Conservation (phyloP, 768 basidiomycete species). For the Boletellus ananas region DNA sequence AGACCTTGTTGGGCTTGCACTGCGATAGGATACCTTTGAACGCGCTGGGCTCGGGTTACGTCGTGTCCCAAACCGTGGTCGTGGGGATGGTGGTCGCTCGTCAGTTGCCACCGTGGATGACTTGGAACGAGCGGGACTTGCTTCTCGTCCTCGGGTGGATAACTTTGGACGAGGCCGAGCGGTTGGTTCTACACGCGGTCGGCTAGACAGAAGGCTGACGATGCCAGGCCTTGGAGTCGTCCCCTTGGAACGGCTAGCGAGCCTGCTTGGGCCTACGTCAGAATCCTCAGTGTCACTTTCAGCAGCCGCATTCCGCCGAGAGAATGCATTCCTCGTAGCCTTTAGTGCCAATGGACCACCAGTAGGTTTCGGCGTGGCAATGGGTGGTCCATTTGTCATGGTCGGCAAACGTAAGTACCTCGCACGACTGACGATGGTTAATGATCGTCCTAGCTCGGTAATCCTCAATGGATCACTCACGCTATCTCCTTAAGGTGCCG, state of each 20-base stretch:
- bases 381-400: slow-evolving; percentile 38
- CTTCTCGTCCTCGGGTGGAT: slow-evolving; percentile 26
- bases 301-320: slow-evolving; percentile 24
- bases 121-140: slow-evolving; percentile 32
- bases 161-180: slow-evolving; percentile 26
- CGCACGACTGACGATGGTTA: slow-evolving; percentile 55
- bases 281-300: slow-evolving; percentile 34
- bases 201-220: slow-evolving; percentile 37
- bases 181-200: slow-evolving; percentile 24
- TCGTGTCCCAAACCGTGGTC: slow-evolving; percentile 35
- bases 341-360: slow-evolving; percentile 24
- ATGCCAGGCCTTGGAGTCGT: slow-evolving; percentile 31
- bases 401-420: slow-evolving; percentile 75
- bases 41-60: slow-evolving; percentile 39
- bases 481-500: slow-evolving; percentile 77
- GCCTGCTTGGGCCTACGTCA: slow-evolving; percentile 25
- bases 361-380: slow-evolving; percentile 28
- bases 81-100: slow-evolving; percentile 25
- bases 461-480: slow-evolving; percentile 46
- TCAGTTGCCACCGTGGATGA: slow-evolving; percentile 20
- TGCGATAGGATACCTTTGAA: slow-evolving; percentile 29
- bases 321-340: slow-evolving; percentile 28
- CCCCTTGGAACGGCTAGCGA: slow-evolving; percentile 24
- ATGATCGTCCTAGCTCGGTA: slow-evolving; percentile 23
- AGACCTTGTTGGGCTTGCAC: slow-evolving; percentile 26